Base-by-base conservation (phyloP, 805 yeast genomes). In the Vanderwaltozyma verrucispora region DNA sequence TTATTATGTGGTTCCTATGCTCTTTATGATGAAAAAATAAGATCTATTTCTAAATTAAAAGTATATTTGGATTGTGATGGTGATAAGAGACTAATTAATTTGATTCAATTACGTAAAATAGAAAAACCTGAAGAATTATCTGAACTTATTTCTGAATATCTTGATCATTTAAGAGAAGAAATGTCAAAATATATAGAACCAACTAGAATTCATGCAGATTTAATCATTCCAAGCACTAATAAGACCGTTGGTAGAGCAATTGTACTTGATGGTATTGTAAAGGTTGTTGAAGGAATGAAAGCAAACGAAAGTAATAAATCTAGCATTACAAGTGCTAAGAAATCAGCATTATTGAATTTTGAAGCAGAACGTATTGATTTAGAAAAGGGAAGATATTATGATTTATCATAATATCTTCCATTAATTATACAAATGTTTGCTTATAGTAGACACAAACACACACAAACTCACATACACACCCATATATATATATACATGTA, bases 11-110 rank as follows among this genome's bases (percentile, higher is more conserved):
- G 97, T 2, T 63, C 80, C 15, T 88, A 88, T 52, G 89, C 95
- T 0, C 64, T 88, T 18, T 81, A 75, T 51, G 79, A 84, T 53
- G 60, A 63, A 32, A 64, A 63, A 15, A 56, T 88, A 10, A 60
- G 82, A 26, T 63, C 63, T 10, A 43, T 70, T 50, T 77, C 88
- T 0, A 66, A 74, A 1, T 64, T 87, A 45, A 80, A 75, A 51
- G 74, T 88, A 2, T 88, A 80, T 48, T 68, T 88, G 13, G 92
- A 84, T 46, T 72, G 86, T 43, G 96, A 88, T 58, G 76, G 89
- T 1, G 97, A 88, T 56, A 75, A 81, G 5, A 63, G 96, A 38
- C 63, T 88, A 29, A 77, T 85, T n/a, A 71, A 94, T 45, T 75
- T 92, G 81, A 79, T 84, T 33, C 63, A 41, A 10, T 38, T 46